Conservation (phyloP, 805 yeast genomes). For the Hanseniaspora guilliermondii region DNA sequence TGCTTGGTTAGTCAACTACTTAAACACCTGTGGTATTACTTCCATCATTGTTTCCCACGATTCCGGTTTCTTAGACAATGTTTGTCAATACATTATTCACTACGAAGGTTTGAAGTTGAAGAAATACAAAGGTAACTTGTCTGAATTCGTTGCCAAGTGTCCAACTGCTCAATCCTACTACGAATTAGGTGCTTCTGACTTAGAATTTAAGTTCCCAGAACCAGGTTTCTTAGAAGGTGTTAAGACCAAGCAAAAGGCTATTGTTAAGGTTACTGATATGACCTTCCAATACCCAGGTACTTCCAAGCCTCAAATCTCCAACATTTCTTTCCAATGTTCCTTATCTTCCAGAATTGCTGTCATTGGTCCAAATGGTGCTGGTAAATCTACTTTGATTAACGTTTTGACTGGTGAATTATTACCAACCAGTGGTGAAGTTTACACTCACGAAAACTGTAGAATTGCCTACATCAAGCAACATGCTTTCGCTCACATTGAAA, state of each 20-base stretch:
- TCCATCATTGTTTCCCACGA: slow-evolving; percentile 98
- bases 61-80: slow-evolving; percentile 97
- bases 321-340: slow-evolving; percentile 97
- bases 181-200: slow-evolving; percentile 96
- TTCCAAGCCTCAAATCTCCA: slow-evolving; percentile 79
- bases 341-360: slow-evolving; percentile 99
- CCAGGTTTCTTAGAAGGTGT: slow-evolving; percentile 99
- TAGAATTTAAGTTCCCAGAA: slow-evolving; percentile 96
- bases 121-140: slow-evolving; percentile 99
- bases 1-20: slow-evolving; percentile 99
- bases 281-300: slow-evolving; percentile 99
- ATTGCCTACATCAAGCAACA: slow-evolving; percentile 99
- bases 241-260: slow-evolving; percentile 99
- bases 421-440: slow-evolving; percentile 97
- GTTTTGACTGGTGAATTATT: slow-evolving; percentile 98
- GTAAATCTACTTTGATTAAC: slow-evolving; percentile 97
- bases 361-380: slow-evolving; percentile 99
- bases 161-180: slow-evolving; percentile 98
- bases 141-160: slow-evolving; percentile 96
- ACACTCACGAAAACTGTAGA: slow-evolving; percentile 99
- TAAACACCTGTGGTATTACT: slow-evolving; percentile 95
- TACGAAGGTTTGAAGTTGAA: slow-evolving; percentile 99
- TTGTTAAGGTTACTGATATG: slow-evolving; percentile 95
- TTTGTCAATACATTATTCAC: slow-evolving; percentile 95
- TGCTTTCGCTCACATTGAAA: slow-evolving; percentile 98